Conservation (phyloP, 805 yeast genomes). For the Nakazawaea peltata region DNA sequence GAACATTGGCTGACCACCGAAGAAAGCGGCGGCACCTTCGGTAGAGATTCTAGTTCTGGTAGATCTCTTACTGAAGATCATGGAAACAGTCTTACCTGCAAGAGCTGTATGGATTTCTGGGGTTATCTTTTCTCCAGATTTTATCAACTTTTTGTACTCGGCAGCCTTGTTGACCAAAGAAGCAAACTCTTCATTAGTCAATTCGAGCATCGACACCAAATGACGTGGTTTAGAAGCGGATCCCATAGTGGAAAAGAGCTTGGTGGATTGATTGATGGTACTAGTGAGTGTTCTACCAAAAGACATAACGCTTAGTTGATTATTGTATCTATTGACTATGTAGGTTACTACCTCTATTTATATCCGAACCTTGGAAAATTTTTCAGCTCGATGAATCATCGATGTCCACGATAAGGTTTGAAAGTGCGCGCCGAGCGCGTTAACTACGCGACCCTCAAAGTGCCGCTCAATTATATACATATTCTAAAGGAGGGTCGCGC, state of each 20-base stretch:
- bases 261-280: constrained; percentile 7
- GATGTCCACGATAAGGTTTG: too few species aligned
- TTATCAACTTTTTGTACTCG: constrained; percentile 54
- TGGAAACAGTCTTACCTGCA: constrained; percentile 73
- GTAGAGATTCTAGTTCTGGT: constrained; percentile 92
- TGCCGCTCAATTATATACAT: not conserved
- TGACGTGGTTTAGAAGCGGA: constrained; percentile 42
- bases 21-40: constrained; percentile 89
- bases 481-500: constrained; percentile 5
- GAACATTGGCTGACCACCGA: constrained; percentile 96
- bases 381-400: too few species aligned
- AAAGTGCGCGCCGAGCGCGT: too few species aligned
- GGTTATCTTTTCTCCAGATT: constrained; percentile 36
- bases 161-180: constrained; percentile 69
- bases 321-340: not conserved
- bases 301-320: not conserved
- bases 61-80: constrained; percentile 84
- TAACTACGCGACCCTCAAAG: not conserved
- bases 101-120: constrained; percentile 40
- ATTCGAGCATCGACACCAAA: constrained; percentile 73
- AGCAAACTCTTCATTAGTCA: constrained; percentile 63
- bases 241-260: constrained; percentile 17
- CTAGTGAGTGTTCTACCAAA: not conserved
- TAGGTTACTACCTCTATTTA: too few species aligned
- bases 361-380: too few species aligned